Base-by-base conservation (phyloP, 305 asterid genomes). In the Solanum hybrid region DNA sequence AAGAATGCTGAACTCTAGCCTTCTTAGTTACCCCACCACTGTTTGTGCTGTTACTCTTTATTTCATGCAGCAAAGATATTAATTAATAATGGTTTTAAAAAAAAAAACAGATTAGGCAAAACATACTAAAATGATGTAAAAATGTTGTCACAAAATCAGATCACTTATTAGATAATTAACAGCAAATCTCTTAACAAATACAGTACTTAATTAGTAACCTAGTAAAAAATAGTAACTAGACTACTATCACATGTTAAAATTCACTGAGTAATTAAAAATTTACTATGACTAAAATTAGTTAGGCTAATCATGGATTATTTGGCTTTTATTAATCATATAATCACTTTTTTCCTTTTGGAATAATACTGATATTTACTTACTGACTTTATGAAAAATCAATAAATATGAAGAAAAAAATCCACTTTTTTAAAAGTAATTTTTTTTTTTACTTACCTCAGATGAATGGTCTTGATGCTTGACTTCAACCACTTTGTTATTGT, bases 381-480 rank as follows among this genome's bases (percentile, higher is more conserved):
- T 88, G 91, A 37, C 87, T 76, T 73, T 86, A 75, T 86, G 90
- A 87, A 85, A 84, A 90, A 42, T 80, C 35, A 89, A 20, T 3
- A 60, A 40, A 79, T 42, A 90, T 89, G 86, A 91, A 36, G 42
- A 24, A 27, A 75, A 10, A n/a, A 64, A 24, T 17, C 22, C 29
- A 46, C 42, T 10, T 51, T 84, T 84, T 51, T 20, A 4, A 82
- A 66, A 13, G 26, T 17, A 16, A 11, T 24, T n/a, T 22, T 9
- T 80, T 80, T 81, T 79, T 36, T 34, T 27, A 22, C 27, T 88
- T 38, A 95, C 98, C 96, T 95, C 96, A 13, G 96, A 93, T 80
- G 98, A 93, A 88, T 94, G 94, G 6, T 95, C 96, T n/a, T 90
- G 95, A 46, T 90, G 89, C 86, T 91, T 93, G n/a, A 85, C 89